A percentile compares a stretch with the other conserved stretches of the same genome.
Evolutionary conservation across 352 stramenopile genomes (phyloP).

Genomic region (Phytophthora sojae): DNA sequence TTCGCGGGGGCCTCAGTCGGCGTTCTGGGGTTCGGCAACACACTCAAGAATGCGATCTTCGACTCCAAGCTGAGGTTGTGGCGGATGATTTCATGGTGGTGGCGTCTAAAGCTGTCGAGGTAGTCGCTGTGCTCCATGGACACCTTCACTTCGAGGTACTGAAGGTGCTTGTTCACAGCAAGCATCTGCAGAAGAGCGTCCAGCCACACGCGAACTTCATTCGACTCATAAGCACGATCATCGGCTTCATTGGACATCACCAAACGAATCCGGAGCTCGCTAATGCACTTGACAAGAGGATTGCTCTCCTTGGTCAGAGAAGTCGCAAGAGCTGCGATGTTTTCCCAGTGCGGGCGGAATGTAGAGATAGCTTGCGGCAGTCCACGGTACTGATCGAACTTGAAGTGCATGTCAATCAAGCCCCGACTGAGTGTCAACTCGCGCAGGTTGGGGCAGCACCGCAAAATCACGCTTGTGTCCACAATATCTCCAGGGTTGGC

Average conservation of each 20-base stretch:
- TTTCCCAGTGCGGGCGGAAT: slow-evolving; percentile 13
- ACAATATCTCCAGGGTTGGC: slow-evolving; percentile 12
- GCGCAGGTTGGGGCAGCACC: slow-evolving; percentile 24
- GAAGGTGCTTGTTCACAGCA: slow-evolving; percentile 15
- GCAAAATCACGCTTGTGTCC: slow-evolving; percentile 22
- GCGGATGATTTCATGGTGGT: slow-evolving; percentile 24
- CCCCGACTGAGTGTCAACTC: slow-evolving; percentile 18
- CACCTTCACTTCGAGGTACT: slow-evolving; percentile 21
- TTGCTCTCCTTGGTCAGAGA: slow-evolving; percentile 16
- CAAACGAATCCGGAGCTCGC: slow-evolving; percentile 14
- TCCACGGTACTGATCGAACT: background rate
- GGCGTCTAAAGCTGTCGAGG: slow-evolving; percentile 7
- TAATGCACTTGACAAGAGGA: slow-evolving; percentile 17
- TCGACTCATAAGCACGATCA: background rate
- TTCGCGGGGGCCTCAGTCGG: background rate
- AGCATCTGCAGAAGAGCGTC: slow-evolving; percentile 20
- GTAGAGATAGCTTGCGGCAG: slow-evolving; percentile 9
- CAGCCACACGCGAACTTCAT: slow-evolving; percentile 5
- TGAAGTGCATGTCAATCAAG: slow-evolving; percentile 15
- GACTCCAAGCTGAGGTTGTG: slow-evolving; percentile 15
- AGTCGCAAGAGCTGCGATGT: slow-evolving; percentile 10
- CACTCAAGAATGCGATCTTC: slow-evolving; percentile 26
- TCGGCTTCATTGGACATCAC: background rate
- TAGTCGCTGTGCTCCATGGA: slow-evolving; percentile 12
- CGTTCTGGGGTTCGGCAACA: slow-evolving; percentile 1